These are phyloP conservation scores for Mortierella sp. DNA, from an alignment of 371 early-diverging fungal genomes.

Conservation along the genomic window DNA sequence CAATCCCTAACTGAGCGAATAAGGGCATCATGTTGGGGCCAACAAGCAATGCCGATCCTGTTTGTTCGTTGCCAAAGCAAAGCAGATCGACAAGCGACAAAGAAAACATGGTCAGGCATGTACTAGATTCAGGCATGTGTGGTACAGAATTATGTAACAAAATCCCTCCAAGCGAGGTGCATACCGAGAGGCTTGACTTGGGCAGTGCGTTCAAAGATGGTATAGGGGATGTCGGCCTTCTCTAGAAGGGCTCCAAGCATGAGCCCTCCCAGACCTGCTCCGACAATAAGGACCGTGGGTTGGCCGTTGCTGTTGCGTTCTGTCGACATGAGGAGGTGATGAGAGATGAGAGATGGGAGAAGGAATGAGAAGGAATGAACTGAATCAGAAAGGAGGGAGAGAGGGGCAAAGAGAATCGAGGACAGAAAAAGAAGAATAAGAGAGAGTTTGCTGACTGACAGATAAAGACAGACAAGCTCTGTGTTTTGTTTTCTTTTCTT, in stretches of 20 bases:
- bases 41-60: background rate
- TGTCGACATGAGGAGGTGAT: background rate
- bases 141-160: background rate
- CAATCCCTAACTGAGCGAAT: background rate
- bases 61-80: background rate
- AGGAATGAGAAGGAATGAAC: background rate
- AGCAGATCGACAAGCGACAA: too few species aligned
- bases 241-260: constrained; percentile 7
- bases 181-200: constrained; percentile 1
- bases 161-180: background rate
- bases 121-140: background rate
- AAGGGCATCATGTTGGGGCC: background rate
- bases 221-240: background rate
- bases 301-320: background rate
- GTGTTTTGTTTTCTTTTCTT: background rate
- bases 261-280: constrained; percentile 4
- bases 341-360: background rate
- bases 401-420: too few species aligned
- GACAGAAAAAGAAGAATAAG: background rate
- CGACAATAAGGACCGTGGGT: constrained; percentile 8
- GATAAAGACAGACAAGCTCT: too few species aligned
- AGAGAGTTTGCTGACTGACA: background rate
- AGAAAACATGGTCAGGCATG: background rate
- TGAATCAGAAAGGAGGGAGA: too few species aligned
- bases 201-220: constrained; percentile 4